A percentile compares a stretch with the other conserved stretches of the same genome.
Evolutionary conservation across 1,139 yeast genomes (phyloP).

Genomic region (Magnusiomyces starmeri): DNA sequence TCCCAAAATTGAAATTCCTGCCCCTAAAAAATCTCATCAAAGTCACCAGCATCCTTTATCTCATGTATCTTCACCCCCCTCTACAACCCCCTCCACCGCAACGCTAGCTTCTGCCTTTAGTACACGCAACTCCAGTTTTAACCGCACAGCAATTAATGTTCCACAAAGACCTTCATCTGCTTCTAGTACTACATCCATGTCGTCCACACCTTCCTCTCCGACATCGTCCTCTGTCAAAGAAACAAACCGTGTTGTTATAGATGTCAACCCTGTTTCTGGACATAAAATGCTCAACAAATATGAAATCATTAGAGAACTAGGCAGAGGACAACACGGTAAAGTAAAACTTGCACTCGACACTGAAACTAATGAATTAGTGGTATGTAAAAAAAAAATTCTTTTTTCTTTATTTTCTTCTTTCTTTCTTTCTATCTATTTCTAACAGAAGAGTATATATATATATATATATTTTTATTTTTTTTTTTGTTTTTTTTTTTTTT

Average conservation of each 20-base stretch:
- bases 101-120: not conserved
- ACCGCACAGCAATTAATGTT: not conserved
- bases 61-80: not conserved
- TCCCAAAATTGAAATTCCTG: not conserved
- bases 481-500: conserved; percentile 1
- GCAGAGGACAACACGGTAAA: conserved; percentile 96
- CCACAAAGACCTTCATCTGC: not conserved
- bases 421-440: not conserved
- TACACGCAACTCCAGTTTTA: not conserved
- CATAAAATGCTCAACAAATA: conserved; percentile 83
- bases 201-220: conserved; percentile 8
- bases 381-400: conserved; percentile 12
- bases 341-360: conserved; percentile 84
- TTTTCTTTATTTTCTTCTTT: not conserved
- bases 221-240: conserved; percentile 52
- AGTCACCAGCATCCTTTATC: not conserved
- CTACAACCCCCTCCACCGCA: not conserved
- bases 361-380: conserved; percentile 58
- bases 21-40: not conserved
- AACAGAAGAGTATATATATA: not conserved
- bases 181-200: conserved; percentile 3
- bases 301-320: conserved; percentile 80
- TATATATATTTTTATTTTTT: too few relatives aligned
- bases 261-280: conserved; percentile 81
- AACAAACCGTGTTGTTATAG: conserved; percentile 71